A percentile compares a stretch with the other conserved stretches of the same genome.
Evolutionary conservation across 1,284 basidiomycete genomes (phyloP).

Genomic region (Rhodotorula sp.): DNA sequence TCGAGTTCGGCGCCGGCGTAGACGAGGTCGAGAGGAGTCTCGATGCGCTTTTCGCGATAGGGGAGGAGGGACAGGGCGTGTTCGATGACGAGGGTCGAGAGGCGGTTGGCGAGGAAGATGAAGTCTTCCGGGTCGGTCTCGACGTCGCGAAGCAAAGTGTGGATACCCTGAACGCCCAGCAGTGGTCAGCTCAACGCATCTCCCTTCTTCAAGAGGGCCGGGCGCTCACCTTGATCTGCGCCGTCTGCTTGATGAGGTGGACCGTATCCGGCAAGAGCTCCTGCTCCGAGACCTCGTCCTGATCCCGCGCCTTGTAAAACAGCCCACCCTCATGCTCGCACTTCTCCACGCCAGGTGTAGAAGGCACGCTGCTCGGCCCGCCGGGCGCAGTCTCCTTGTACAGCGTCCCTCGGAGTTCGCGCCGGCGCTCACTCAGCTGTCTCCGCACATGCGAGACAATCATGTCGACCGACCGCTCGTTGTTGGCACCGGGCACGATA

Average conservation of each 20-base stretch:
- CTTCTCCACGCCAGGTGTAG: slow-evolving; percentile 17
- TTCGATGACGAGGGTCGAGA: slow-evolving; percentile 82
- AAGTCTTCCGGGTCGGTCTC: slow-evolving; percentile 76
- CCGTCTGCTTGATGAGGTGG: slow-evolving; percentile 72
- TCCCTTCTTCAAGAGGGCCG: background rate
- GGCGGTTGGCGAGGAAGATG: slow-evolving; percentile 80
- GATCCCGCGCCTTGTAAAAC: slow-evolving; percentile 7
- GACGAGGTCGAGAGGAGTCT: slow-evolving; percentile 65
- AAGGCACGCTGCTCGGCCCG: background rate
- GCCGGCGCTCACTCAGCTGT: slow-evolving; percentile 74
- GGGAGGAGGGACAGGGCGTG: slow-evolving; percentile 78
- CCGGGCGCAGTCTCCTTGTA: slow-evolving; percentile 49
- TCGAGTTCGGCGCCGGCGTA: slow-evolving; percentile 65
- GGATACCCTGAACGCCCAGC: slow-evolving; percentile 63
- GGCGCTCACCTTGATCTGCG: slow-evolving; percentile 67
- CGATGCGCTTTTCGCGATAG: slow-evolving; percentile 62
- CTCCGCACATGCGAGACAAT: slow-evolving; percentile 86
- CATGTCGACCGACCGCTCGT: slow-evolving; percentile 81
- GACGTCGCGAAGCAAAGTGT: slow-evolving; percentile 37
- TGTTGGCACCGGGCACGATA: slow-evolving; percentile 85
- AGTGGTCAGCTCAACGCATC: too few relatives aligned
- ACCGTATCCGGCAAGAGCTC: slow-evolving; percentile 59
- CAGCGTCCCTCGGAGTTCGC: slow-evolving; percentile 71
- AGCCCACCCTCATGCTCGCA: slow-evolving; percentile 14
- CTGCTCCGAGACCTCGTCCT: background rate